Base-by-base conservation (phyloP, 2,329 filamentous ascomycete genomes). In the Fusarium robinianum region DNA sequence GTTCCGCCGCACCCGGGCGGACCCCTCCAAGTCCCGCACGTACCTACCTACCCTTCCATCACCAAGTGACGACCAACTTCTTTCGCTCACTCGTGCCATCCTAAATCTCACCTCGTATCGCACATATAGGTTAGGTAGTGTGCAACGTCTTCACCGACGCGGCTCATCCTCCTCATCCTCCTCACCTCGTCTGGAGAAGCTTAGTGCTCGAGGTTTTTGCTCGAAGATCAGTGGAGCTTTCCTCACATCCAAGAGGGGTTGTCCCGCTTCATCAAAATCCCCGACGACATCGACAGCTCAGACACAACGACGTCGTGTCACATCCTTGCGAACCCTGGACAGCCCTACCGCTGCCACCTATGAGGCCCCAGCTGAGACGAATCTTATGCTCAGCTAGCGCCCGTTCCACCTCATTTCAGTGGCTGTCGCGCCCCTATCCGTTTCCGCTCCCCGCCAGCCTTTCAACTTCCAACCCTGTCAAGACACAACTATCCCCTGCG, bases 241-340 rank as follows among this genome's bases (percentile, higher is more conserved):
- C 46, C 45, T 34, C 14, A 49, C 51, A 47, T n/a, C 41, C 30
- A 52, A 51, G 41, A 53, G 52, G 45, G 38, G 46, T 26, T 46
- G 48, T 50, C 45, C 54, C 54, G 57, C 57, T 52, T 47, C 31
- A 40, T 45, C 34, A 50, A 59, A 59, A 46, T 39, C 41, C 53
- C 45, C 40, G 39, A 52, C 49, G 47, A 45, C 55, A 54, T 54
- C 37, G 50, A 55, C 33, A 24, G 26, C 36, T 51, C 47, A 17
- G 24, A 43, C 34, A 41, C 42, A 48, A 49, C 47, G 41, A 32
- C 41, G 53, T 30, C 47, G 41, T 25, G 31, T 54, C 38, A 47
- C 57, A 45, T 55, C 42, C 51, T 30, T 38, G 46, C 47, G 45
- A 29, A 15, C 43, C 33, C 45, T 43, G 35, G 23, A 29, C 38